phyloP scores from a whole-genome alignment of 2,329 filamentous ascomycete species.

The Pyrenochaeta sp. region DNA sequence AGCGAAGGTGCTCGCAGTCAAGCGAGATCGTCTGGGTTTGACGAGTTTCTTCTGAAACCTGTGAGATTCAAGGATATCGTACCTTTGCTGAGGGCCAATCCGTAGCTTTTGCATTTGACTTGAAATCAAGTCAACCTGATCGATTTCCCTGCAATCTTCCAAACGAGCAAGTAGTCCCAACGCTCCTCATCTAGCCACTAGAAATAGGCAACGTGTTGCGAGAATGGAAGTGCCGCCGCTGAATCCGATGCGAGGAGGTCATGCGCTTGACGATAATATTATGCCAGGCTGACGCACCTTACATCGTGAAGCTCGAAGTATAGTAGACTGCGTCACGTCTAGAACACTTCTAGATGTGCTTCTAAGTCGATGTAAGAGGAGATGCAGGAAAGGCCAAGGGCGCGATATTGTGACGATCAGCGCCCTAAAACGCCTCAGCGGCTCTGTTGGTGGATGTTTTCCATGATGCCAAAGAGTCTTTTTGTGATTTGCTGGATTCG shows the following conservation, averaged over 20 bases:
- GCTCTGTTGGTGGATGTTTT: constrained; percentile 8
- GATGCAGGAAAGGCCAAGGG: constrained; percentile 15
- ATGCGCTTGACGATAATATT: neutral
- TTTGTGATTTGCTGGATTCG: constrained; percentile 9
- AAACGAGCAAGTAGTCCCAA: too few species aligned
- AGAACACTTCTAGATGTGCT: constrained; percentile 3
- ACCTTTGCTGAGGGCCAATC: constrained; percentile 7
- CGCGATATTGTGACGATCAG: constrained; percentile 7
- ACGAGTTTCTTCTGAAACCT: constrained; percentile 36
- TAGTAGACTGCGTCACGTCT: neutral
- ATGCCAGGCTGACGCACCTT: neutral
- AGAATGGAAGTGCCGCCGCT: too few species aligned
- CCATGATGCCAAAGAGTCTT: neutral
- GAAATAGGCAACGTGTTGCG: too few species aligned
- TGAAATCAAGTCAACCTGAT: too few species aligned
- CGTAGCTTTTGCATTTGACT: too few species aligned
- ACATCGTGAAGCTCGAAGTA: neutral
- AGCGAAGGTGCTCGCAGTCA: constrained; percentile 19
- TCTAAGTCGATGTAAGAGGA: constrained; percentile 6
- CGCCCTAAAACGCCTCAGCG: neutral
- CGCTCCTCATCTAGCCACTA: neutral
- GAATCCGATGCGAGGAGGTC: too few species aligned
- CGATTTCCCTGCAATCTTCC: too few species aligned
- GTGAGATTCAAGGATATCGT: constrained; percentile 28
- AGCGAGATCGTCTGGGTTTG: constrained; percentile 26